A percentile compares a stretch with the other conserved stretches of the same genome.
These are phyloP conservation scores for Ascodesmis nigricans DNA, from an alignment of 495 filamentous ascomycete species.

Conservation along the genomic window DNA sequence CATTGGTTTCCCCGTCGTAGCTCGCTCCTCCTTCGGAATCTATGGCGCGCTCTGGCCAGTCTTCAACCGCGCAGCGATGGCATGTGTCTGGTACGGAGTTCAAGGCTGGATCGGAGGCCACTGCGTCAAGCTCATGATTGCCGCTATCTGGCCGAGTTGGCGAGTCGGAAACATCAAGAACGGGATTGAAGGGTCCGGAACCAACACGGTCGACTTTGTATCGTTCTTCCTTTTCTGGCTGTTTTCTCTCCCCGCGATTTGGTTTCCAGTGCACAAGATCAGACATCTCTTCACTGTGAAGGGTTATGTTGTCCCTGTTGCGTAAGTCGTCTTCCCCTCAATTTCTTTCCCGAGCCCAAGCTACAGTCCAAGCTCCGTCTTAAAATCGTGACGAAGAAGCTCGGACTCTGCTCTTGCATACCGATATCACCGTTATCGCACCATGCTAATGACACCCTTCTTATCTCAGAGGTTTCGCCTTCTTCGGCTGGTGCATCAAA, in stretches of 20 bases:
- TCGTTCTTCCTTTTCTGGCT: constrained; percentile 79
- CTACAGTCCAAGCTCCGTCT: no score
- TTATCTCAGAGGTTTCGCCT: constrained; percentile 51
- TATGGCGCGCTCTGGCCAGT: constrained; percentile 79
- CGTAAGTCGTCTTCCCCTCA: constrained; percentile 20
- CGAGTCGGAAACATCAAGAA: no score
- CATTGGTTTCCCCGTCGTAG: constrained; percentile 66
- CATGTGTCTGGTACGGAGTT: constrained; percentile 73
- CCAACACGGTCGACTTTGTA: constrained; percentile 49
- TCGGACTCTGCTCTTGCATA: no score
- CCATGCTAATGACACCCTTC: no score
- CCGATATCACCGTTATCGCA: no score
- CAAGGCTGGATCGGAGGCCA: constrained; percentile 68
- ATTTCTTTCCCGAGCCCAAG: no score
- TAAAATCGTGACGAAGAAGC: no score
- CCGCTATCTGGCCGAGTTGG: constrained; percentile 62
- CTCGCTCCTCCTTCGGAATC: constrained; percentile 57
- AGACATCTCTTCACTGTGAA: constrained; percentile 86
- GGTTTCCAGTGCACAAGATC: constrained; percentile 54
- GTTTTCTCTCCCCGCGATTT: constrained; percentile 59
- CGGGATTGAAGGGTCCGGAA: constrained; percentile 42
- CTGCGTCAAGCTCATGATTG: constrained; percentile 64
- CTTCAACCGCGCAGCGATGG: constrained; percentile 73
- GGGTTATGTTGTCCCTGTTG: constrained; percentile 60
- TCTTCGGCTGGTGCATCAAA: constrained; percentile 78